Percentiles rank a stretch among this genome's conserved stretches.
Evolutionary conservation across 2,329 filamentous ascomycete species (phyloP).

Genomic region (Aspergillus puulaauensis): DNA sequence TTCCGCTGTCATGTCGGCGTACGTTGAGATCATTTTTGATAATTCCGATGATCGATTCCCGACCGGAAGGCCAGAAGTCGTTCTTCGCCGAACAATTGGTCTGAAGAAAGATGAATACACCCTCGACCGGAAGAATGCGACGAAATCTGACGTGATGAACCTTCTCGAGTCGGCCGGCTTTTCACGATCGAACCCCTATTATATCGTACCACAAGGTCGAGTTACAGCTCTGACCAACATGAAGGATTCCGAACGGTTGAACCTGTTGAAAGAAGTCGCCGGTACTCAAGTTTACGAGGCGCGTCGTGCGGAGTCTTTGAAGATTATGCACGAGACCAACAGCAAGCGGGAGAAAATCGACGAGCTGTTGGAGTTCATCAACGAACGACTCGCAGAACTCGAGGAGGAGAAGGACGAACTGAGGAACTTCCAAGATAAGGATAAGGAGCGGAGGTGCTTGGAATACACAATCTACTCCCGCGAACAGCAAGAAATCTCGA

Average conservation of each 20-base stretch:
- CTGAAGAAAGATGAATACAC: conserved; percentile 99
- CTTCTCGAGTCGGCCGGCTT: conserved; percentile 94
- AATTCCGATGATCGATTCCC: conserved; percentile 95
- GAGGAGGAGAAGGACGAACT: conserved; percentile 98
- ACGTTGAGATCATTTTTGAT: conserved; percentile 98
- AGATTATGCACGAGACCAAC: conserved; percentile 96
- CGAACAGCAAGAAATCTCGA: conserved; percentile 77
- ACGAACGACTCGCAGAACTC: conserved; percentile 80
- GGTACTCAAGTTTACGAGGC: conserved; percentile 97
- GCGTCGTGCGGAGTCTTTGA: conserved; percentile 83
- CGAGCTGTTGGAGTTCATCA: conserved; percentile 86
- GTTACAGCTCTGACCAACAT: conserved; percentile 97
- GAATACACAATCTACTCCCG: conserved; percentile 94
- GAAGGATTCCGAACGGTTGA: conserved; percentile 91
- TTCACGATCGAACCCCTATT: conserved; percentile 96
- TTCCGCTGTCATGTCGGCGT: conserved; percentile 98
- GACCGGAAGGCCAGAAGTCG: conserved; percentile 85
- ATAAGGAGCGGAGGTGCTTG: conserved; percentile 84
- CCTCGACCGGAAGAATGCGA: conserved; percentile 93
- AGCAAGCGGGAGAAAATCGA: conserved; percentile 95
- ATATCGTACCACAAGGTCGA: conserved; percentile 96
- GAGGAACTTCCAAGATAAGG: conserved; percentile 89
- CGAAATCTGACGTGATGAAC: conserved; percentile 91
- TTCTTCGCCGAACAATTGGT: conserved; percentile 89
- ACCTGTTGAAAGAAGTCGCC: conserved; percentile 93